Base-by-base conservation (phyloP, 2,329 filamentous ascomycete genomes). In the Penicillium sp. region DNA sequence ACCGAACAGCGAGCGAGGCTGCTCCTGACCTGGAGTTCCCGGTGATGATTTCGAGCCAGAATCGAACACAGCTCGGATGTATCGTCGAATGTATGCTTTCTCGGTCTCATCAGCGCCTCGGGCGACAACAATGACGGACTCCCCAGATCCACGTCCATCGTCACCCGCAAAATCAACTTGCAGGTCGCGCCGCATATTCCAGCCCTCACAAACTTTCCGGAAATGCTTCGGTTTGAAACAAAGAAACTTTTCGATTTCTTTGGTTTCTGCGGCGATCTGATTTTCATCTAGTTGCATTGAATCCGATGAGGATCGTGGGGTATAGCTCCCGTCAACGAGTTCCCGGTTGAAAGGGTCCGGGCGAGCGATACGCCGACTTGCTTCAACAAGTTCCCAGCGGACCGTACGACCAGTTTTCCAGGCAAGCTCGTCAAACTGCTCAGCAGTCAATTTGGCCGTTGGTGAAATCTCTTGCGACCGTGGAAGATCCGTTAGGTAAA, bases 111-210 rank as follows among this genome's bases (percentile, higher is more conserved):
- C 84, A n/a, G 86, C 73, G 1, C 90, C 91, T 66, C 88, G 89
- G 33, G 86, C 82, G 47, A 97, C 81, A 3, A 96, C 82, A 26
- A 96, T 80, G 39, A 96, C 78, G 16, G 82, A 83, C 73, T 97
- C 93, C 21, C 92, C 92, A 26, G 87, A 88, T 48, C 87, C 85
- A 53, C 85, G 79, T n/a, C 85, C 84, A 74, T 95, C 90, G 63
- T 93, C 90, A 21, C 85, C 86, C 41, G 89, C 89, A 75, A 97
- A 98, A 70, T 99, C 95, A 2, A 96, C 91, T 66, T 95, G 89
- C 3, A 98, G 78, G 60, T 80, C 86, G 58, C 92, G 85, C 52
- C 86, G 86, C 93, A 98, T 98, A 68, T 98, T 90, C 93, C 95
- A 98, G 2, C 90, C 89, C 56, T 89, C 79, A 68, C 90, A 98